phyloP scores from a whole-genome alignment of 345 rosid genomes.

The Sisymbrium irio region DNA sequence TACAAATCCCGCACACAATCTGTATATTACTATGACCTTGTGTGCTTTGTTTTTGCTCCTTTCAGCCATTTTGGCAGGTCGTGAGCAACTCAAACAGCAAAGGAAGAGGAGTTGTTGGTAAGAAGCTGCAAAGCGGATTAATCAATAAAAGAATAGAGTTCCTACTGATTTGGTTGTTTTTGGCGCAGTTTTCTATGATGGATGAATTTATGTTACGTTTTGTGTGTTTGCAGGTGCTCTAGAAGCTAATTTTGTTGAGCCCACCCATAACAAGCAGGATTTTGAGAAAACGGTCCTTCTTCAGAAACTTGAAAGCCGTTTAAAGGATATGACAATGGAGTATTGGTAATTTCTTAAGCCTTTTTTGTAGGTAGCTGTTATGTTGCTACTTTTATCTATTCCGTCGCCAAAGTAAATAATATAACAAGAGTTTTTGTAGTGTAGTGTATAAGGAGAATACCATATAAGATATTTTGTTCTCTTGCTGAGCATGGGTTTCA shows the following conservation, averaged over 20 bases:
- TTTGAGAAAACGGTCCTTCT: conserved; percentile 94
- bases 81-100: conserved; percentile 43
- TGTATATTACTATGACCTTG: conserved; percentile 6
- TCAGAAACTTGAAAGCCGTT: conserved; percentile 87
- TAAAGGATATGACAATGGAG: conserved; percentile 91
- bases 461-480: conserved; percentile 19
- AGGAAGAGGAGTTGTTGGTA: conserved; percentile 97
- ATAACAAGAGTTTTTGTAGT: conserved; percentile 14
- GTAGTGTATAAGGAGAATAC: conserved; percentile 5
- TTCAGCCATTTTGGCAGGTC: conserved; percentile 93
- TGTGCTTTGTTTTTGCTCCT: background rate
- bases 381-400: background rate
- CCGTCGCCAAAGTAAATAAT: background rate
- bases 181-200: background rate
- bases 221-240: conserved; percentile 58
- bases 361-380: conserved; percentile 4
- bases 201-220: conserved; percentile 2
- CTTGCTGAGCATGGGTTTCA: background rate
- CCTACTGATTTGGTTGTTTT: background rate
- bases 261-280: conserved; percentile 95
- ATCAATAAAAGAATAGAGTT: background rate
- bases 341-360: conserved; percentile 57
- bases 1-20: background rate
- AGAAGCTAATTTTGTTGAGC: conserved; percentile 92
- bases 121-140: conserved; percentile 37